These are phyloP conservation scores for Candida stauntonica DNA, from an alignment of 805 yeast genomes.

Conservation along the genomic window DNA sequence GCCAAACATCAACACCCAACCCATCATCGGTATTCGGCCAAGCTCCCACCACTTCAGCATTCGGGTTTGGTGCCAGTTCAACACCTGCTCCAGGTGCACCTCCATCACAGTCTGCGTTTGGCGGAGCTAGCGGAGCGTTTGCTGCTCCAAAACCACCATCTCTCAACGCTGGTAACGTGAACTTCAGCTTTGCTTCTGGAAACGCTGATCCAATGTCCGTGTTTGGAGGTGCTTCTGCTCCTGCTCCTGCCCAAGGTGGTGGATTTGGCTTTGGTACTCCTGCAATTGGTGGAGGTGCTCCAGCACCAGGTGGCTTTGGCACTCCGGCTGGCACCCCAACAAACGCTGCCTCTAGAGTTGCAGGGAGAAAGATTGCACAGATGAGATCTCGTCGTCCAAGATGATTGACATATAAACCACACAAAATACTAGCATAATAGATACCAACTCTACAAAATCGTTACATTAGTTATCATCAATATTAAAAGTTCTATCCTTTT, in stretches of 20 bases:
- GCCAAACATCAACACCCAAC: constrained; percentile 14
- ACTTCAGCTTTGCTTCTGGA: constrained; percentile 13
- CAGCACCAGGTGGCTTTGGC: constrained; percentile 8
- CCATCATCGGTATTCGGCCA: constrained; percentile 14
- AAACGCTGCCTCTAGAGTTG: constrained; percentile 13
- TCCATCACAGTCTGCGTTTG: constrained; percentile 9
- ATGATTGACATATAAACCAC: background rate
- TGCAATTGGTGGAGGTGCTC: background rate
- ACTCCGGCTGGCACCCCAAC: constrained; percentile 21
- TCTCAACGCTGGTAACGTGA: constrained; percentile 9
- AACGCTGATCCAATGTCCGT: constrained; percentile 8
- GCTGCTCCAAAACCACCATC: constrained; percentile 13
- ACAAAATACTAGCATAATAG: no score
- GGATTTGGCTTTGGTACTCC: constrained; percentile 11
- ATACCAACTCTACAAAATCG: background rate
- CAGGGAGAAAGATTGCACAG: constrained; percentile 26
- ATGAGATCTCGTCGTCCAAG: constrained; percentile 27
- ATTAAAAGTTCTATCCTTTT: background rate
- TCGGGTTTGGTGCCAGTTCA: constrained; percentile 13
- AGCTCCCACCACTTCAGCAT: constrained; percentile 13
- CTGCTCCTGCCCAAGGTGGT: constrained; percentile 11
- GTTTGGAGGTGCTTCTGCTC: constrained; percentile 14
- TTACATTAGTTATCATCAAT: no score
- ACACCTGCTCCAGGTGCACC: constrained; percentile 11
- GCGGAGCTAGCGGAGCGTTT: constrained; percentile 2